phyloP scores from a whole-genome alignment of 306 rosid genomes.

The Crotalaria pallida region DNA sequence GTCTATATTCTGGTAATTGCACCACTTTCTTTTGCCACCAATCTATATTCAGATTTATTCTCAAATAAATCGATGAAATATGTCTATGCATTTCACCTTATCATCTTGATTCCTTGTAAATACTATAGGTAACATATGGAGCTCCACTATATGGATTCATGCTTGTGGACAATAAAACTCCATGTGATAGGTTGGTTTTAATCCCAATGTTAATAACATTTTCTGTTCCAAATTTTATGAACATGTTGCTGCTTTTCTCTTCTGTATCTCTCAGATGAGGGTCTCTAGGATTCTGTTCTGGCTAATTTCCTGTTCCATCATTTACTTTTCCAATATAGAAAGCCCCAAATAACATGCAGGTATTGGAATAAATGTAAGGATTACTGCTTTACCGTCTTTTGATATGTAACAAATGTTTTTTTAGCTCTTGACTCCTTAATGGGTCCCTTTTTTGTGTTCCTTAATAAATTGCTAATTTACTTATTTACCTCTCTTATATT shows the following conservation, averaged over 20 bases:
- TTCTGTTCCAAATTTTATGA: background rate
- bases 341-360: background rate
- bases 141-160: conserved; percentile 62
- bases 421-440: background rate
- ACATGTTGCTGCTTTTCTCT: background rate
- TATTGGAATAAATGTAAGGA: background rate
- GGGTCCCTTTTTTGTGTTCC: background rate
- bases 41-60: conserved; percentile 7
- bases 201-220: conserved; percentile 13
- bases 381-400: background rate
- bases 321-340: background rate
- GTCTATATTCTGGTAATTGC: conserved; percentile 74
- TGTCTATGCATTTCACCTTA: conserved; percentile 8
- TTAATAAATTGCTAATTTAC: background rate
- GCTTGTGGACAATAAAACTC: conserved; percentile 66
- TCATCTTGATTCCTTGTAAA: conserved; percentile 23
- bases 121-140: conserved; percentile 73
- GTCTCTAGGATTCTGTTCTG: background rate
- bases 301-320: background rate
- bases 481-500: background rate
- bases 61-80: background rate
- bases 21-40: background rate
- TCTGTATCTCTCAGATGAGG: background rate
- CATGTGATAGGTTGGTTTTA: conserved; percentile 76
- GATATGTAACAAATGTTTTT: background rate